Evolutionary conservation across 306 rosid genomes (phyloP), one percentile per base, ranked within the genome.

Genomic region (Ceratonia siliqua): DNA sequence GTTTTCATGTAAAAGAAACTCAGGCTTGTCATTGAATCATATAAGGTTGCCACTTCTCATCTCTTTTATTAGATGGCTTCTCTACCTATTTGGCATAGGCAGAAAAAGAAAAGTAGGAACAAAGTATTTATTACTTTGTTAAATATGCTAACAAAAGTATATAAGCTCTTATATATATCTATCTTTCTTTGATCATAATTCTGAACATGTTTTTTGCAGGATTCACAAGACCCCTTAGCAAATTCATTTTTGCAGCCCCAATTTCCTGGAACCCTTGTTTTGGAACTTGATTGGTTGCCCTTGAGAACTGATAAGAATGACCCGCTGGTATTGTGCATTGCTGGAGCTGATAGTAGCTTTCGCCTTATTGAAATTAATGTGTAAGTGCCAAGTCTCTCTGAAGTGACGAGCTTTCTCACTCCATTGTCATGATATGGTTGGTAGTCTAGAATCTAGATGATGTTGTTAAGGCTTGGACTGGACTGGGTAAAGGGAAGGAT

Each of bases 261-360:
- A 50, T 94, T 83, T 85, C 96, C 93, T 48, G 96, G 99, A 82
- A 94, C 99, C 68, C 98, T 92, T 55, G 99, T 92, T 8, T 87
- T 92, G 86, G 96, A 94, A 85, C 98, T 92, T 86, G 99, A 94
- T 86, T 94, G 99, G 97, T 85, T 94, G 86, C 97, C 97, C 82
- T 61, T 87, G 84, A 92, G 97, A 65, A 87, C 85, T 27, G 89
- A 85, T 75, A 94, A 84, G 79, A 87, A 70, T 56, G 99, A 92
- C 72, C 99, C 99, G 27, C 75, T 89, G 79, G 92, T 92, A 46
- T 85, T 94, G 74, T 94, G 98, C 91, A 89, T 94, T 81, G 98
- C 98, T 70, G 99, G 99, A 78, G 99, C 97, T 74, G 97, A 94
- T 92, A 75, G 99, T 86, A 94, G 97, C 83, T 94, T 92, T 86